phyloP scores from a whole-genome alignment of 2,329 filamentous ascomycete genomes.

The Trichoderma semiorbis region DNA sequence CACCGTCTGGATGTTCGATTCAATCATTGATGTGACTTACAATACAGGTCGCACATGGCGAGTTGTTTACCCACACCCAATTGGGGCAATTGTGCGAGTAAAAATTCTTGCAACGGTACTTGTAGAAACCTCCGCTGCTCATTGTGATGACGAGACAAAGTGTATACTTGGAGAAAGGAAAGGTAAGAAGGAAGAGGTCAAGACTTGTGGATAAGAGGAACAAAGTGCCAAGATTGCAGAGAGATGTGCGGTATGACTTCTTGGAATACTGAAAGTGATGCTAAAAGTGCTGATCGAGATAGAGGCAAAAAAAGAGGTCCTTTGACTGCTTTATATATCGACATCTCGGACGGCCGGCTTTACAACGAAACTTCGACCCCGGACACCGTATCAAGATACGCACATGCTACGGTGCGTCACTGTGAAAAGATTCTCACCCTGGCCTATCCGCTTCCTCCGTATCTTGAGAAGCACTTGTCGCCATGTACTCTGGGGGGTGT shows the following conservation, averaged over 20 bases:
- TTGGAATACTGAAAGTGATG: not conserved
- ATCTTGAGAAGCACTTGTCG: not conserved
- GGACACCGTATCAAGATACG: not conserved
- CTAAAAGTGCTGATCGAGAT: conserved; percentile 1
- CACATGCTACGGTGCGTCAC: not conserved
- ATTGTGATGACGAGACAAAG: not conserved
- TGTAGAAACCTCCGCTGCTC: conserved; percentile 45
- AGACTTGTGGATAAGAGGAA: not conserved
- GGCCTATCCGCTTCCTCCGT: not conserved
- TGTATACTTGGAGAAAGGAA: not conserved
- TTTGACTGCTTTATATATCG: conserved; percentile 13
- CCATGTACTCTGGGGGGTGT: not conserved
- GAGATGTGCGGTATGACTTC: not conserved
- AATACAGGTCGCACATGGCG: conserved; percentile 47
- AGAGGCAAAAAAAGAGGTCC: not conserved
- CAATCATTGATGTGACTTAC: conserved; percentile 34
- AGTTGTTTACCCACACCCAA: conserved; percentile 53
- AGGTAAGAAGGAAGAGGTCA: not conserved
- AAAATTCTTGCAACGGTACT: conserved; percentile 55
- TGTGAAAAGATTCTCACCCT: conserved; percentile 1
- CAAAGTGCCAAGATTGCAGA: not conserved
- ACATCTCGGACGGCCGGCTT: not conserved
- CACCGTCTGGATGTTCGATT: not conserved
- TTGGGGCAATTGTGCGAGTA: conserved; percentile 49
- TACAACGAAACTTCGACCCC: not conserved